These are phyloP conservation scores for Quercus tomentella DNA, from an alignment of 331 rosid species.

Conservation along the genomic window DNA sequence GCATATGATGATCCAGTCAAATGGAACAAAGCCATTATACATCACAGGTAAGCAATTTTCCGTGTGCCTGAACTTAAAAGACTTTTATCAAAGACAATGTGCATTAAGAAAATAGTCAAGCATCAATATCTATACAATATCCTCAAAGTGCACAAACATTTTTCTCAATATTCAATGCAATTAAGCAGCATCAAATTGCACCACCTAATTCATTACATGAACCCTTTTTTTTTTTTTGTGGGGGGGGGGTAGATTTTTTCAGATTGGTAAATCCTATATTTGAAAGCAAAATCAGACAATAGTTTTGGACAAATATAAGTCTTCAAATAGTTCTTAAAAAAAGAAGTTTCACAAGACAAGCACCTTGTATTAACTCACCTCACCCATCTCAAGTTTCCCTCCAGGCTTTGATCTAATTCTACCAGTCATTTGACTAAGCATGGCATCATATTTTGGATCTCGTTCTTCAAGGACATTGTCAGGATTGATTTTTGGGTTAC, in stretches of 20 bases:
- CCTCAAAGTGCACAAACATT: no score
- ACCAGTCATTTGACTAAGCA: conserved; percentile 93
- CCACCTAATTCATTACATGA: neutral
- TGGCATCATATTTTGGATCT: conserved; percentile 73
- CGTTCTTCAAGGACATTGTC: conserved; percentile 71
- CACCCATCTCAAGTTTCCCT: conserved; percentile 88
- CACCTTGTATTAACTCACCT: conserved; percentile 51
- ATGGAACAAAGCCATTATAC: neutral
- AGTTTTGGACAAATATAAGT: no score
- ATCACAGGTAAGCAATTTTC: neutral
- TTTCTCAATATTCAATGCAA: neutral
- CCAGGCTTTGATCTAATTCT: conserved; percentile 82
- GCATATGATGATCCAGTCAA: neutral
- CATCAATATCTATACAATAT: neutral
- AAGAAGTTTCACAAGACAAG: neutral
- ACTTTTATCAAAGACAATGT: neutral
- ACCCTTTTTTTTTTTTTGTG: neutral
- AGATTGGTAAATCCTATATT: neutral
- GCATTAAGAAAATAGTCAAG: neutral
- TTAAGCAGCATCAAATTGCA: neutral
- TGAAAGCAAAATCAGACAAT: neutral
- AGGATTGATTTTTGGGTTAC: conserved; percentile 29
- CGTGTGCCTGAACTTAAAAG: neutral
- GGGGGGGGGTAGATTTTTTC: no score
- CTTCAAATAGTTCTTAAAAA: neutral